These are phyloP conservation scores for Leccinum uliginosum DNA, from an alignment of 768 basidiomycete genomes.

Conservation along the genomic window DNA sequence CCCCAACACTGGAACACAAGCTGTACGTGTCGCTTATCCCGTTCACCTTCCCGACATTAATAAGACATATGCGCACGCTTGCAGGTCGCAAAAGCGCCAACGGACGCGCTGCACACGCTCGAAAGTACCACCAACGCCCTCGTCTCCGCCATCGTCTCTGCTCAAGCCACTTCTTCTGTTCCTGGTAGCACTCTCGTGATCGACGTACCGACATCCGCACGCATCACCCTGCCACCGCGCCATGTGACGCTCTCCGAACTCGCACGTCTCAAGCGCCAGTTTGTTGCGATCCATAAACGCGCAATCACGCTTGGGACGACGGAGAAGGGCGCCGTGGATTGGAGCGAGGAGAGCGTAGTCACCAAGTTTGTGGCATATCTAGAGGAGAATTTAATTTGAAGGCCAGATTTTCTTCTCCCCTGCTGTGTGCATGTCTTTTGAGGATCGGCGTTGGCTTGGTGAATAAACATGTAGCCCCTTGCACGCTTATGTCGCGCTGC, in stretches of 20 bases:
- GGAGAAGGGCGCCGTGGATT: conserved; percentile 72
- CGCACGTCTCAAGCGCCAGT: conserved; percentile 87
- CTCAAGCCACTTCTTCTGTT: conserved; percentile 48
- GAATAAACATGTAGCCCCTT: not conserved
- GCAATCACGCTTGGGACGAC: conserved; percentile 80
- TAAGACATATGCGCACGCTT: not conserved
- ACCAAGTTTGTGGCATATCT: conserved; percentile 67
- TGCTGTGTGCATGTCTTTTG: not conserved
- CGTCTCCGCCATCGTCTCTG: conserved; percentile 66
- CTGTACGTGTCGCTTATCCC: conserved; percentile 40
- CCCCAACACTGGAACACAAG: conserved; percentile 79
- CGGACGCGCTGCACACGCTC: conserved; percentile 83
- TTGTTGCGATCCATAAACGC: conserved; percentile 85
- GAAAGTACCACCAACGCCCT: conserved; percentile 71
- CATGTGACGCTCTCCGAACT: conserved; percentile 80
- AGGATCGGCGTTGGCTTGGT: not conserved
- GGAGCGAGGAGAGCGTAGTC: conserved; percentile 69
- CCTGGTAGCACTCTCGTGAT: conserved; percentile 40
- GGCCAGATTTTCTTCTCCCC: conserved; percentile 24
- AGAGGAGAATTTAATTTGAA: conserved; percentile 55
- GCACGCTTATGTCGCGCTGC: not conserved
- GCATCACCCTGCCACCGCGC: conserved; percentile 62
- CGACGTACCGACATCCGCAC: conserved; percentile 38
- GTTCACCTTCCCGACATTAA: not conserved
- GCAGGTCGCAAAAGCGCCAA: conserved; percentile 78